A percentile compares a stretch with the other conserved stretches of the same genome.
Evolutionary conservation across 345 rosid genomes (phyloP).

Genomic region (Gossypioides kirkii): DNA sequence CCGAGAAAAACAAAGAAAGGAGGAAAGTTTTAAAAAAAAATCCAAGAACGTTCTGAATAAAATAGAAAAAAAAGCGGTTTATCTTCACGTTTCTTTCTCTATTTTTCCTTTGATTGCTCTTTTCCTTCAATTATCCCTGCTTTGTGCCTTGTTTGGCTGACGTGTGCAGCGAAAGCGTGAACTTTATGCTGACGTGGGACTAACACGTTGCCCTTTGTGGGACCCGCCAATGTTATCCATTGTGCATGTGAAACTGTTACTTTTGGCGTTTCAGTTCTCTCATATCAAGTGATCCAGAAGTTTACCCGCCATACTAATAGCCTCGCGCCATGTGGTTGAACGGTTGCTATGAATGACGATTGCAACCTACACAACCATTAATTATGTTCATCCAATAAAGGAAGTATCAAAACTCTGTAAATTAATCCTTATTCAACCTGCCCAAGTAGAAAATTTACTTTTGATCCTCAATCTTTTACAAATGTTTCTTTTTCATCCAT

Average conservation of each 20-base stretch:
- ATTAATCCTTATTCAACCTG: no score
- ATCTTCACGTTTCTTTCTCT: neutral
- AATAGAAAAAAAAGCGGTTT: constrained; percentile 5
- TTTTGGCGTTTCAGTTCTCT: constrained; percentile 6
- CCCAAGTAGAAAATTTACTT: no score
- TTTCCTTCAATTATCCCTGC: neutral
- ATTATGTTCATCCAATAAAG: no score
- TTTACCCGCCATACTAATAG: constrained; percentile 2
- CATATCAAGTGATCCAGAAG: neutral
- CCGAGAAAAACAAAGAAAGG: neutral
- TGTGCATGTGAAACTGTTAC: constrained; percentile 41
- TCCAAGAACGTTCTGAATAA: neutral
- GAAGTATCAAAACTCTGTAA: no score
- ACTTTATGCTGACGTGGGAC: constrained; percentile 44
- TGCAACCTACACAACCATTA: neutral
- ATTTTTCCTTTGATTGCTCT: neutral
- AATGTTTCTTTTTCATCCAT: no score
- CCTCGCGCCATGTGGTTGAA: neutral
- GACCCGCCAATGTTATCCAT: constrained; percentile 45
- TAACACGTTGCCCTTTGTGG: constrained; percentile 23
- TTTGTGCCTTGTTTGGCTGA: constrained; percentile 21
- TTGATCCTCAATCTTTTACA: no score
- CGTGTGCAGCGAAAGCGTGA: constrained; percentile 27
- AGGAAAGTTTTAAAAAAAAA: neutral
- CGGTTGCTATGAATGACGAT: neutral